Conservation (phyloP, 225 moss, liverwort and hornwort species). For the Climacium dendroides region DNA sequence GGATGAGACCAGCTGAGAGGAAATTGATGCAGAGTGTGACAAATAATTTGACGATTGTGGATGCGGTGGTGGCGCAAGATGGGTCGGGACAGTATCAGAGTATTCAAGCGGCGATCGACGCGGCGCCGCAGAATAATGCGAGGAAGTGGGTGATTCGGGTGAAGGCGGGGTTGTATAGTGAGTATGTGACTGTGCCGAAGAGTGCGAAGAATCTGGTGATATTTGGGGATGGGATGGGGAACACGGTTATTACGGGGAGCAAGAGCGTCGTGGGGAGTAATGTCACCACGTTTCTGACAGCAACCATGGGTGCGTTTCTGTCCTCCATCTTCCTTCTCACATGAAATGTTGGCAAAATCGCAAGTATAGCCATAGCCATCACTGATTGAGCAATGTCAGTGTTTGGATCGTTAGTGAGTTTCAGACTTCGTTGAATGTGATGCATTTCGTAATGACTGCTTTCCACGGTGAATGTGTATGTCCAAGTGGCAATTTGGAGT, state of each 20-base stretch:
- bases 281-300: conserved; percentile 52
- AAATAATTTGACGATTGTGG: conserved; percentile 9
- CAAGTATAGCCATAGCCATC: not conserved
- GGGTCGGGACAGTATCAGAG: conserved; percentile 7
- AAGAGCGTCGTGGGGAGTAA: conserved; percentile 30
- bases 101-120: conserved; percentile 17
- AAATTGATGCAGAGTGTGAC: not conserved
- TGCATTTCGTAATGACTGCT: not conserved
- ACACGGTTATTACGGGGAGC: conserved; percentile 44
- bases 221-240: conserved; percentile 32
- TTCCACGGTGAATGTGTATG: not conserved
- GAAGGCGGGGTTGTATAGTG: conserved; percentile 11
- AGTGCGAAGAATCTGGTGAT: conserved; percentile 9
- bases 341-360: no score
- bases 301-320: conserved; percentile 44
- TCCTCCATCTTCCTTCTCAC: not conserved
- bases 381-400: not conserved
- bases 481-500: not conserved
- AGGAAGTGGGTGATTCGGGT: conserved; percentile 14
- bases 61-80: conserved; percentile 21
- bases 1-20: not conserved
- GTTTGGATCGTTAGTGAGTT: not conserved
- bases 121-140: not conserved
- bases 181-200: conserved; percentile 14
- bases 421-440: not conserved